These are phyloP conservation scores for Macadamia tetraphylla DNA, from an alignment of 164 flowering plant genomes.

Conservation along the genomic window DNA sequence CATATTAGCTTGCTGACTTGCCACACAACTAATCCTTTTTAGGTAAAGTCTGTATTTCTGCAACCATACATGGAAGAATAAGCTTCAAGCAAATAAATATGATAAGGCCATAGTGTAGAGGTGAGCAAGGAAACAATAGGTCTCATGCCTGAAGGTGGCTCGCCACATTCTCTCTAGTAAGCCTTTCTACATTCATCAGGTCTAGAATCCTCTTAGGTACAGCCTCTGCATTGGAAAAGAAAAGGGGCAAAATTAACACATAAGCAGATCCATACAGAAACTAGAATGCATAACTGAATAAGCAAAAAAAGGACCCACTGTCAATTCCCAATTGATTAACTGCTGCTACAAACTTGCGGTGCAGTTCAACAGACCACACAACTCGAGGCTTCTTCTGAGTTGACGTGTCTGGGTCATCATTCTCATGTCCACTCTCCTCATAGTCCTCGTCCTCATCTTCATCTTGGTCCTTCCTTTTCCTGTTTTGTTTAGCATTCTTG, in stretches of 20 bases:
- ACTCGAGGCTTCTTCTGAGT: conserved; percentile 81
- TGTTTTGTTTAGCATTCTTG: conserved; percentile 42
- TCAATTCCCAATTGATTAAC: conserved; percentile 84
- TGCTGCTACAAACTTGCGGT: conserved; percentile 78
- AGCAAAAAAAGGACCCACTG: conserved; percentile 40
- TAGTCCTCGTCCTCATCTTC: conserved; percentile 61
- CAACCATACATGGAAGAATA: conserved; percentile 12
- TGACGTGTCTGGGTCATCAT: conserved; percentile 65
- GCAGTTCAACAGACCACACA: conserved; percentile 86
- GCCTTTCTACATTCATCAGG: conserved; percentile 82
- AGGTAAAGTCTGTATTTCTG: conserved; percentile 93
- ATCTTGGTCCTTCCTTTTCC: conserved; percentile 61
- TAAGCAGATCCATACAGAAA: neutral
- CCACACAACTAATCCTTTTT: conserved; percentile 48
- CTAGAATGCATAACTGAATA: neutral
- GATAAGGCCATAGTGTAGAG: neutral
- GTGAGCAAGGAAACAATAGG: conserved; percentile 8
- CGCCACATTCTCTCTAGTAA: conserved; percentile 93
- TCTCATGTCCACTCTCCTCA: conserved; percentile 45
- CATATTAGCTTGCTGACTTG: conserved; percentile 50
- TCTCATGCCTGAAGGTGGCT: conserved; percentile 81
- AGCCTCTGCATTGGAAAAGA: conserved; percentile 54
- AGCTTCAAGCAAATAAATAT: neutral
- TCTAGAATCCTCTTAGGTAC: conserved; percentile 94
- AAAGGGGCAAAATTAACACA: neutral